These are phyloP conservation scores for Lachnellula suecica DNA, from an alignment of 2,329 filamentous ascomycete species.

Conservation along the genomic window DNA sequence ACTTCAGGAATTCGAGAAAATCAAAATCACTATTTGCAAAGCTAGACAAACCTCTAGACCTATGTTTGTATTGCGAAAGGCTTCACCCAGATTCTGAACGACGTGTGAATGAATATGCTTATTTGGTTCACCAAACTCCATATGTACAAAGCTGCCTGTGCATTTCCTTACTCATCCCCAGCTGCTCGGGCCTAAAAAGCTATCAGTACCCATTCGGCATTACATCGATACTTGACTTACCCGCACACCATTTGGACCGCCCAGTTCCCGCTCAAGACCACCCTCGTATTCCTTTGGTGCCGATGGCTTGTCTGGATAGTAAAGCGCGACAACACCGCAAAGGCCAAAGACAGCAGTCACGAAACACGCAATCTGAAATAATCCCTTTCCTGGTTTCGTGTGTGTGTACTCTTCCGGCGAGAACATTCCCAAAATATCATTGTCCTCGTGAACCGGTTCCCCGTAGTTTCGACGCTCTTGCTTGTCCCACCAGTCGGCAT, in stretches of 20 bases:
- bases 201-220: constrained; percentile 15
- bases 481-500: constrained; percentile 95
- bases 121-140: constrained; percentile 9
- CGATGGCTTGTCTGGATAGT: constrained; percentile 71
- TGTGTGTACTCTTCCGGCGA: constrained; percentile 88
- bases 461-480: constrained; percentile 97
- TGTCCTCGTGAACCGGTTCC: constrained; percentile 94
- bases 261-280: constrained; percentile 73
- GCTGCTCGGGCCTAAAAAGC: constrained; percentile 49
- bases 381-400: constrained; percentile 67
- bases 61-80: too few species aligned
- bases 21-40: background rate
- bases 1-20: too few species aligned
- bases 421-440: constrained; percentile 89
- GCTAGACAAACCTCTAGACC: too few species aligned
- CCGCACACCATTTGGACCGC: constrained; percentile 64
- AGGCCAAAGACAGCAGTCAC: constrained; percentile 62
- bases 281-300: constrained; percentile 70
- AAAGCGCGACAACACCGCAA: constrained; percentile 64
- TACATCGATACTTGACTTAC: constrained; percentile 47
- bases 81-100: too few species aligned
- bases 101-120: background rate
- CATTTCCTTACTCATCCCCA: constrained; percentile 43
- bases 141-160: constrained; percentile 34
- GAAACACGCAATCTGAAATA: constrained; percentile 68